phyloP scores from a whole-genome alignment of 768 basidiomycete genomes.

The Pleurotus tuoliensis region DNA sequence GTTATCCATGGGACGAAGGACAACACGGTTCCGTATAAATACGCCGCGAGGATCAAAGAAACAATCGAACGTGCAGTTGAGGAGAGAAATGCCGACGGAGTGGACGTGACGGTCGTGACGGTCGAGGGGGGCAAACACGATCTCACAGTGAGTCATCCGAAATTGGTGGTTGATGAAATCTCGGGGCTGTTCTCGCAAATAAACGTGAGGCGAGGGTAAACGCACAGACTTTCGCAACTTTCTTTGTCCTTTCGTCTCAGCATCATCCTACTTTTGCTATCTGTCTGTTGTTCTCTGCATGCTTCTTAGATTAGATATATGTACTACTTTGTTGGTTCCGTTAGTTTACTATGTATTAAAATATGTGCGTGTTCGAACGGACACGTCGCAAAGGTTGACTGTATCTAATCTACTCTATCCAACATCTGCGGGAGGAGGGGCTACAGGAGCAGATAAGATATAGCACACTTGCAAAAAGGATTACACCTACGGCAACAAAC shows the following conservation, averaged over 20 bases:
- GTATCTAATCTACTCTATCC: neutral
- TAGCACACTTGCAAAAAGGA: neutral
- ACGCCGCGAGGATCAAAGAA: constrained; percentile 38
- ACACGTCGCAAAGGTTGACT: too few relatives aligned
- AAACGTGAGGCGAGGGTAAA: too few relatives aligned
- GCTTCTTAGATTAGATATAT: too few relatives aligned
- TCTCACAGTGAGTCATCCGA: constrained; percentile 39
- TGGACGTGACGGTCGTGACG: constrained; percentile 34
- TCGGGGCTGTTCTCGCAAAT: constrained; percentile 24
- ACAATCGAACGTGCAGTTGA: constrained; percentile 4
- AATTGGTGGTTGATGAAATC: constrained; percentile 29
- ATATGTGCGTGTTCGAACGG: too few relatives aligned
- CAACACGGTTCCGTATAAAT: constrained; percentile 50
- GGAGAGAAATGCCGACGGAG: neutral
- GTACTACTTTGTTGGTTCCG: too few relatives aligned
- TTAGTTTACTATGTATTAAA: too few relatives aligned
- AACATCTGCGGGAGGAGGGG: constrained; percentile 12
- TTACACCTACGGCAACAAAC: constrained; percentile 73
- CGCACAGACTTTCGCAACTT: too few relatives aligned
- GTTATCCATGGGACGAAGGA: constrained; percentile 52
- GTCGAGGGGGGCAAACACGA: constrained; percentile 55
- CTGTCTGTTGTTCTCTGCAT: too few relatives aligned
- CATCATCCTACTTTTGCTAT: too few relatives aligned
- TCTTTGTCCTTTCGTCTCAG: too few relatives aligned
- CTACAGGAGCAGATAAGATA: constrained; percentile 6